These are phyloP conservation scores for Beta macrorhiza DNA, from an alignment of 179 eudicot species.

Conservation along the genomic window DNA sequence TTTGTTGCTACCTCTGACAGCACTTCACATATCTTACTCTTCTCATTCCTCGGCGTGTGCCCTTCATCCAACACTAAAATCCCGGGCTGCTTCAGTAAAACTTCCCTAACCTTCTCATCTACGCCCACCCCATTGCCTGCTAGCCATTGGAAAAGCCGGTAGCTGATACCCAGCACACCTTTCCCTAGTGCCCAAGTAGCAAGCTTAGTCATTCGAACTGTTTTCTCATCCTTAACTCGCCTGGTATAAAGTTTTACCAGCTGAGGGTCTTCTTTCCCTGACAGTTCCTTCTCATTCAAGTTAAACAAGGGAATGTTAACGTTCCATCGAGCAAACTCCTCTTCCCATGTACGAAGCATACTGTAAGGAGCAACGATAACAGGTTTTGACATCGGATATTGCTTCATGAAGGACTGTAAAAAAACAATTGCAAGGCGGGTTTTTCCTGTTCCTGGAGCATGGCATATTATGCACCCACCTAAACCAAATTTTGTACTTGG, in stretches of 20 bases:
- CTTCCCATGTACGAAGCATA: constrained; percentile 46
- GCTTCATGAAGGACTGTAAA: constrained; percentile 35
- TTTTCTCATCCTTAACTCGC: background rate
- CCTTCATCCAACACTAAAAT: constrained; percentile 44
- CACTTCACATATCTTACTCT: constrained; percentile 30
- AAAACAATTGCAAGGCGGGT: constrained; percentile 41
- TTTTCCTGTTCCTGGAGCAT: constrained; percentile 51
- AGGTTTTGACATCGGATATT: constrained; percentile 29
- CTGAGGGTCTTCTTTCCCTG: constrained; percentile 33
- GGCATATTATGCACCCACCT: constrained; percentile 52
- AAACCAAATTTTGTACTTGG: constrained; percentile 2
- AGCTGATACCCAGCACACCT: constrained; percentile 40
- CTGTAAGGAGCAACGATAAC: constrained; percentile 39
- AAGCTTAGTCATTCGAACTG: constrained; percentile 31
- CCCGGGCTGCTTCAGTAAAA: constrained; percentile 27
- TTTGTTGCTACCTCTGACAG: constrained; percentile 29
- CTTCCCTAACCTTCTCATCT: constrained; percentile 12
- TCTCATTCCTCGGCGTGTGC: constrained; percentile 43
- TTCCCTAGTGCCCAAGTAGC: constrained; percentile 27
- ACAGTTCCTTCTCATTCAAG: constrained; percentile 41
- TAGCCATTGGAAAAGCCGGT: constrained; percentile 27
- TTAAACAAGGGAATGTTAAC: constrained; percentile 38
- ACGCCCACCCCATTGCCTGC: constrained; percentile 20
- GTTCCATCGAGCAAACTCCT: constrained; percentile 41
- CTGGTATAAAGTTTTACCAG: background rate